phyloP scores from a whole-genome alignment of 1,139 yeast species.

The Geotrichum bryndzae region DNA sequence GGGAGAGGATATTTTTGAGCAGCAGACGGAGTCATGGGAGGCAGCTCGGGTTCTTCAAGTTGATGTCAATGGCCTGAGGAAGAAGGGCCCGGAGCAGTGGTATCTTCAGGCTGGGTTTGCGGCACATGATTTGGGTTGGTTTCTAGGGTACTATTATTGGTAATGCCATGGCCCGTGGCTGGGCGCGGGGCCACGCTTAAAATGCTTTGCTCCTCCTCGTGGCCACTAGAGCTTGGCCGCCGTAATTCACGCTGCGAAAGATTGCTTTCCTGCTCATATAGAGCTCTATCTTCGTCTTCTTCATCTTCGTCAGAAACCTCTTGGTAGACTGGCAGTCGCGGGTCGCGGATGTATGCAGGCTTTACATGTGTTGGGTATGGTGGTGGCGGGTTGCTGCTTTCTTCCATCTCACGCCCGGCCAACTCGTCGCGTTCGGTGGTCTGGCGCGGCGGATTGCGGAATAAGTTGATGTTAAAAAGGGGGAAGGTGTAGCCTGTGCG shows the following conservation, averaged over 20 bases:
- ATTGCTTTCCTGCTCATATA: constrained; percentile 1
- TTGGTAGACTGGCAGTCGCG: constrained; percentile 20
- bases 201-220: background rate
- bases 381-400: constrained; percentile 24
- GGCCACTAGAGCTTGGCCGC: background rate
- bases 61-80: background rate
- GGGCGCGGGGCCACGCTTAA: background rate
- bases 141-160: background rate
- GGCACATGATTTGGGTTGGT: background rate
- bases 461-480: constrained; percentile 12
- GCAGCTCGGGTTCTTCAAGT: background rate
- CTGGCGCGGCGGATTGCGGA: constrained; percentile 7
- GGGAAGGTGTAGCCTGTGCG: constrained; percentile 15
- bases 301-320: constrained; percentile 18
- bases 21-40: background rate
- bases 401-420: constrained; percentile 9
- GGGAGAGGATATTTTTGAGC: too few relatives aligned
- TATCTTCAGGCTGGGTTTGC: background rate
- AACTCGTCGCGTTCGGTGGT: background rate
- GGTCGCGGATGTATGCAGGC: constrained; percentile 14
- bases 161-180: background rate
- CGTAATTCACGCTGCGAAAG: background rate
- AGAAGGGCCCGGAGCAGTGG: background rate
- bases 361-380: constrained; percentile 25
- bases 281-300: background rate